These are phyloP conservation scores for Globisporangium cederbergense DNA, from an alignment of 352 stramenopile genomes.

Conservation along the genomic window DNA sequence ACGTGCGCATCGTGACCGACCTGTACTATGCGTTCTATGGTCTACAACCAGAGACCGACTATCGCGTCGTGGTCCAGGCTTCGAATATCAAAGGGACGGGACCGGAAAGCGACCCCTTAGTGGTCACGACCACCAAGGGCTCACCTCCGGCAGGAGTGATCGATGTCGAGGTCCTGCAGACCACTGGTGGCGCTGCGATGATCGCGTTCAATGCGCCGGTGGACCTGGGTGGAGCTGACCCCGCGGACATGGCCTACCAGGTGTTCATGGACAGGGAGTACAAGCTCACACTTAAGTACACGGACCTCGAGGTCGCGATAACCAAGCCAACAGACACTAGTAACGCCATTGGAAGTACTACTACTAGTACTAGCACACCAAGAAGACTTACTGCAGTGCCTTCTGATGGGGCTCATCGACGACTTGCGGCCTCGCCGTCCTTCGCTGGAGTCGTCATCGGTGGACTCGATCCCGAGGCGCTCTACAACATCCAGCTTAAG, in stretches of 20 bases:
- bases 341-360: background rate
- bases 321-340: background rate
- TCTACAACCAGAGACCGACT: conserved; percentile 29
- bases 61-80: conserved; percentile 40
- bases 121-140: conserved; percentile 27
- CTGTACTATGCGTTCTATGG: conserved; percentile 41
- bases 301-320: background rate
- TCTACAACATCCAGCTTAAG: conserved; percentile 53
- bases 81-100: conserved; percentile 37
- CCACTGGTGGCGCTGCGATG: conserved; percentile 41
- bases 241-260: conserved; percentile 39
- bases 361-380: background rate
- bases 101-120: conserved; percentile 27
- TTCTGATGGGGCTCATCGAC: background rate
- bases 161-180: conserved; percentile 21
- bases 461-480: conserved; percentile 40
- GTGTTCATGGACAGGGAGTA: conserved; percentile 42
- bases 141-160: conserved; percentile 33
- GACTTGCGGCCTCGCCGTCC: conserved; percentile 4
- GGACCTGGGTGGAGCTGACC: conserved; percentile 41
- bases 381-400: conserved; percentile 12
- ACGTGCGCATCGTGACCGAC: background rate
- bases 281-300: conserved; percentile 37
- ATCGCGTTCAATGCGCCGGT: conserved; percentile 53
- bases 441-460: conserved; percentile 26